Evolutionary conservation across 1,139 yeast species (phyloP).

Genomic region (Suhomyces atakaporum): DNA sequence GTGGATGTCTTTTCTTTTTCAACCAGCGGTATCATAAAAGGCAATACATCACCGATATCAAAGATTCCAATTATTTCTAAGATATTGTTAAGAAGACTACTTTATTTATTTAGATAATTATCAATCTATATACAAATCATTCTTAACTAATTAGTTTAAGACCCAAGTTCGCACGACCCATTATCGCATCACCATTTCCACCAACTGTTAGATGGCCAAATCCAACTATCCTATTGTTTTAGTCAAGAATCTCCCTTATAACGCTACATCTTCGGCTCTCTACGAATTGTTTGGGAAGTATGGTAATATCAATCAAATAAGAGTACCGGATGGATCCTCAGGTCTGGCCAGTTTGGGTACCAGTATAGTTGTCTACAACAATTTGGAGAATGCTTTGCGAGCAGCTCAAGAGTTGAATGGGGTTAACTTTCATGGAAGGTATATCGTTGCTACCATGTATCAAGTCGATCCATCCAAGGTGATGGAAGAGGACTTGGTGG

Average conservation of each 20-base stretch:
- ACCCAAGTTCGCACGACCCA: conserved; percentile 1
- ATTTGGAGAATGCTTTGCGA: conserved; percentile 46
- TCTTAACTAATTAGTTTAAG: not conserved
- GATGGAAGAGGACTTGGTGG: conserved; percentile 22
- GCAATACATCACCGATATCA: conserved; percentile 32
- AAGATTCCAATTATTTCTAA: conserved; percentile 27
- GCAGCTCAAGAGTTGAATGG: conserved; percentile 62
- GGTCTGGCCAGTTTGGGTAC: conserved; percentile 39
- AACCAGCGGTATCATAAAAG: conserved; percentile 23
- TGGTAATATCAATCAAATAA: conserved; percentile 59
- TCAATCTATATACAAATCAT: not conserved
- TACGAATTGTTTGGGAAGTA: conserved; percentile 57
- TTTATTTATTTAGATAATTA: too few species aligned
- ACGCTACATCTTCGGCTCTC: conserved; percentile 47
- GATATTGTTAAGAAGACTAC: too few species aligned
- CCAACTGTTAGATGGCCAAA: conserved; percentile 13
- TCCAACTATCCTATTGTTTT: conserved; percentile 51
- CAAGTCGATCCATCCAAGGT: conserved; percentile 40
- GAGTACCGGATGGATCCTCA: conserved; percentile 42
- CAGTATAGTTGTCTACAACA: conserved; percentile 58
- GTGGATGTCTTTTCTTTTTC: conserved; percentile 16
- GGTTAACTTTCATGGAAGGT: conserved; percentile 60
- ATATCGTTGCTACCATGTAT: conserved; percentile 53
- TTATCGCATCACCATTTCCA: not conserved
- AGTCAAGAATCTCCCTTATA: conserved; percentile 62